phyloP scores from a whole-genome alignment of 1,284 basidiomycete genomes.

The Moesziomyces sp. region DNA sequence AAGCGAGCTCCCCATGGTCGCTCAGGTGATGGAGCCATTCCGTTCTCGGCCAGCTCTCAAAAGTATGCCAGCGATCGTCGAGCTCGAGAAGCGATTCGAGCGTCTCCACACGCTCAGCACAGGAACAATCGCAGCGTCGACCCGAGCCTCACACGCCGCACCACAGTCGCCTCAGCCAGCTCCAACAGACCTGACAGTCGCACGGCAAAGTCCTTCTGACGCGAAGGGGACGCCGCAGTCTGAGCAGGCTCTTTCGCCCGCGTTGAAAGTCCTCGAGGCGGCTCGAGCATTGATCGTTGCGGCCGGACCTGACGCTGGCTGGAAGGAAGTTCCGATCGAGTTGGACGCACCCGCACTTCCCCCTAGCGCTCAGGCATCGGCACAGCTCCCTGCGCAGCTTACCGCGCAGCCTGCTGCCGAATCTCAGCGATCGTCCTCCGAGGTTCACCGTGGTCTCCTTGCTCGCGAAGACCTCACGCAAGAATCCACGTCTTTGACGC shows the following conservation, averaged over 20 bases:
- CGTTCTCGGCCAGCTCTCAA: slow-evolving; percentile 6
- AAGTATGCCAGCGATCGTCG: slow-evolving; percentile 24
- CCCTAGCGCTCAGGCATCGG: slow-evolving; percentile 2
- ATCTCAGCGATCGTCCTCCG: slow-evolving; percentile 17
- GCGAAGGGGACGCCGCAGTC: not conserved
- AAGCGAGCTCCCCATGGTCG: slow-evolving; percentile 10
- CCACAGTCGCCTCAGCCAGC: not conserved
- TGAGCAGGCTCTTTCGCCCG: slow-evolving; percentile 12
- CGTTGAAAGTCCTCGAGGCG: slow-evolving; percentile 27
- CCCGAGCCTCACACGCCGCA: not conserved
- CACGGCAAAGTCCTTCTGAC: not conserved
- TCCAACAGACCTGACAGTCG: not conserved
- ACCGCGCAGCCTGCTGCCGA: not conserved
- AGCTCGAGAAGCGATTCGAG: slow-evolving; percentile 34
- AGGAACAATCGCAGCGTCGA: not conserved
- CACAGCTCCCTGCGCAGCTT: not conserved
- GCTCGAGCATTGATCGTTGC: slow-evolving; percentile 35
- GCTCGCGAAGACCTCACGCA: slow-evolving; percentile 16
- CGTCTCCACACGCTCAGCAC: slow-evolving; percentile 13
- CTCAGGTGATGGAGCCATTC: slow-evolving; percentile 18
- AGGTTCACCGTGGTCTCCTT: slow-evolving; percentile 14
- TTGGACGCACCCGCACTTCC: slow-evolving; percentile 26
- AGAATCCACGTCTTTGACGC: slow-evolving; percentile 21
- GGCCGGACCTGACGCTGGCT: slow-evolving; percentile 23
- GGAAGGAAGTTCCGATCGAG: slow-evolving; percentile 37